Percentiles rank a stretch among this genome's conserved stretches.
Conservation (phyloP, 306 rosid genomes). For the Rubus idaeus region DNA sequence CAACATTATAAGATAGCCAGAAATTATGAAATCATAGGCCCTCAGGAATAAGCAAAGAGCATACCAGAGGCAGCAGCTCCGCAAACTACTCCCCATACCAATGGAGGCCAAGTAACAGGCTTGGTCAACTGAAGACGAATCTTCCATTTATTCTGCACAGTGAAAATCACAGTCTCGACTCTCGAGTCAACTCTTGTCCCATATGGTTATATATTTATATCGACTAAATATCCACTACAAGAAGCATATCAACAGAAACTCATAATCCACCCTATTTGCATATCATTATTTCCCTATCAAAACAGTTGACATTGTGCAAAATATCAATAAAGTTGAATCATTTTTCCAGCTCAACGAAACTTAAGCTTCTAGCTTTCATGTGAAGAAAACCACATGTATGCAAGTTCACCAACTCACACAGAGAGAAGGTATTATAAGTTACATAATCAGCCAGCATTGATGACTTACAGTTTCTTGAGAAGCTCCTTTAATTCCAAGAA, state of each 20-base stretch:
- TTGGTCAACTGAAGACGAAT: constrained; percentile 96
- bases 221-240: neutral
- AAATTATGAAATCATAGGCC: constrained; percentile 7
- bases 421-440: neutral
- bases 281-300: neutral
- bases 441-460: neutral
- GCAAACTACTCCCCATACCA: constrained; percentile 97
- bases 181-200: constrained; percentile 4
- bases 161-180: constrained; percentile 18
- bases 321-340: neutral
- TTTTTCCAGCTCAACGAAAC: neutral
- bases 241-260: neutral
- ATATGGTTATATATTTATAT: neutral
- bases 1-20: neutral
- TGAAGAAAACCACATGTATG: no score
- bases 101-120: constrained; percentile 99
- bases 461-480: constrained; percentile 53
- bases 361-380: neutral
- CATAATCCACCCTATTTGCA: neutral
- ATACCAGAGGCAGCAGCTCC: constrained; percentile 99
- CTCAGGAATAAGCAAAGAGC: constrained; percentile 5
- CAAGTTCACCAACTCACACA: no score
- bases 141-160: constrained; percentile 91
- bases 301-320: neutral
- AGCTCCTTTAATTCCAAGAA: constrained; percentile 68